Evolutionary conservation across 345 rosid genomes (phyloP).

Genomic region (Sonneratia caseolaris): DNA sequence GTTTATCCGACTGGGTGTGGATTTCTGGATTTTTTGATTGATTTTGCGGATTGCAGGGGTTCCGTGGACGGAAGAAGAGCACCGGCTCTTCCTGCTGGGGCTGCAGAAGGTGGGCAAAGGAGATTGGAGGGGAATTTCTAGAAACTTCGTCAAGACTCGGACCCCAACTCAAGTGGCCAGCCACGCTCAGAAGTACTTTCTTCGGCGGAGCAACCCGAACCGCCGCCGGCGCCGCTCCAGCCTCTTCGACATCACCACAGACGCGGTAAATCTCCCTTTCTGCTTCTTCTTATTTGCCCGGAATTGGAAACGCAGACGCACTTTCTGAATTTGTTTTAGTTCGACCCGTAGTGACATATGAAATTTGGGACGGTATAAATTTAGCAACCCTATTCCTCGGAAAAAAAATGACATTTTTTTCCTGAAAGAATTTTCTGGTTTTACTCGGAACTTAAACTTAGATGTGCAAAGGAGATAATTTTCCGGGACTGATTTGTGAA

Average conservation of each 20-base stretch:
- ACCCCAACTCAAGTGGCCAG: slow-evolving; percentile 97
- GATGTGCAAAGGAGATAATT: too few species aligned
- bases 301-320: background rate
- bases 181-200: slow-evolving; percentile 94
- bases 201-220: slow-evolving; percentile 62
- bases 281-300: background rate
- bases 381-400: background rate
- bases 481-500: background rate
- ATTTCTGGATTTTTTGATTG: background rate
- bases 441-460: background rate
- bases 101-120: slow-evolving; percentile 87
- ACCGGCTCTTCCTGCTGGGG: slow-evolving; percentile 72
- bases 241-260: slow-evolving; percentile 84
- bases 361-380: too few species aligned
- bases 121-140: slow-evolving; percentile 92
- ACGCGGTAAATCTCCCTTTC: slow-evolving; percentile 33
- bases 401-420: background rate
- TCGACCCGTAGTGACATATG: too few species aligned
- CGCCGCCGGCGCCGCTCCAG: slow-evolving; percentile 94
- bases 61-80: slow-evolving; percentile 99
- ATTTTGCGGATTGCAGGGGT: slow-evolving; percentile 31
- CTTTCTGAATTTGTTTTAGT: background rate
- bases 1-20: slow-evolving; percentile 4
- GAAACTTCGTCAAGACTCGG: slow-evolving; percentile 72
- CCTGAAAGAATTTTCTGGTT: background rate